Percentiles rank a stretch among this genome's conserved stretches.
Conservation (phyloP, 345 rosid species). For the Nasturtium officinale region DNA sequence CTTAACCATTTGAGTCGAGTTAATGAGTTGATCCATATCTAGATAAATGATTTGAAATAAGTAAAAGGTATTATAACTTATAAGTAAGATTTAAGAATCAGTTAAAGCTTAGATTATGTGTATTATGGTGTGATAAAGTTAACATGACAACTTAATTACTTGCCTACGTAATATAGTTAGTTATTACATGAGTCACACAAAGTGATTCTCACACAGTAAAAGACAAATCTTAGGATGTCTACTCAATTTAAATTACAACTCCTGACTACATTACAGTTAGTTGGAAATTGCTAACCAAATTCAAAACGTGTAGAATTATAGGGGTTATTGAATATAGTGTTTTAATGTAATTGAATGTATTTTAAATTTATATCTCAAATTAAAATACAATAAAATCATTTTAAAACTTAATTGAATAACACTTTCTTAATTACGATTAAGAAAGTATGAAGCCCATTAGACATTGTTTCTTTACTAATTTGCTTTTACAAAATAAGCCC, state of each 20-base stretch:
- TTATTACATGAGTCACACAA: not conserved
- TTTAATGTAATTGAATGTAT: too few relatives aligned
- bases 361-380: too few relatives aligned
- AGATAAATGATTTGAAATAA: not conserved
- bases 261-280: not conserved
- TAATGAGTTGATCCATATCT: not conserved
- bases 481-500: not conserved
- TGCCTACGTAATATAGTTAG: not conserved
- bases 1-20: not conserved
- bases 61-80: not conserved
- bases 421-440: not conserved
- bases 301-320: conserved; percentile 34
- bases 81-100: not conserved
- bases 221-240: not conserved
- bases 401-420: too few relatives aligned
- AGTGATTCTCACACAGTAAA: not conserved
- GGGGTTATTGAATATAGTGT: too few relatives aligned
- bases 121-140: too few relatives aligned
- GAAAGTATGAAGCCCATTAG: not conserved
- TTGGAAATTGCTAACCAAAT: conserved; percentile 11
- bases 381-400: too few relatives aligned
- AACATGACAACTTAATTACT: too few relatives aligned
- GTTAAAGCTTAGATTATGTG: too few relatives aligned
- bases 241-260: conserved; percentile 8
- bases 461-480: not conserved